Conservation (phyloP, 1,284 basidiomycete genomes). For the Ustilago bromivora region DNA sequence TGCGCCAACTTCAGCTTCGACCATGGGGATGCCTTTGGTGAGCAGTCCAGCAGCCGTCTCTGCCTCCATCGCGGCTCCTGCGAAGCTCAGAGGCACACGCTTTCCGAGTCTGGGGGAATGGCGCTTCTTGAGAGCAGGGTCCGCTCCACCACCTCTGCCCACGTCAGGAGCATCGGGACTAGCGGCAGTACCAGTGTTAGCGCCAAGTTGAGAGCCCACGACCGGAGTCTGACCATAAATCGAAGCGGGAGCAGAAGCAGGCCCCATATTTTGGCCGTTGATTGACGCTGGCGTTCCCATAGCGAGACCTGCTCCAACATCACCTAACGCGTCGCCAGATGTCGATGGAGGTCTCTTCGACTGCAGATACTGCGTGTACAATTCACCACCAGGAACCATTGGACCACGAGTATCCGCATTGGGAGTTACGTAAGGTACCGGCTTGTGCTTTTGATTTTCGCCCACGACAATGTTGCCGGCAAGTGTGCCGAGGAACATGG, state of each 20-base stretch:
- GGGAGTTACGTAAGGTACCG: conserved; percentile 34
- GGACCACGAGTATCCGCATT: conserved; percentile 28
- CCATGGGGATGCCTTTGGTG: not conserved
- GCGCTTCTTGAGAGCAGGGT: conserved; percentile 30
- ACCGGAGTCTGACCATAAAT: not conserved
- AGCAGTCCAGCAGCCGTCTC: not conserved
- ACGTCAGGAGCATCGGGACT: no score
- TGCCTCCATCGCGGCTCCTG: not conserved
- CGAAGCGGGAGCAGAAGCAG: not conserved
- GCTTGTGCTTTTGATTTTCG: conserved; percentile 31
- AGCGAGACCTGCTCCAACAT: not conserved
- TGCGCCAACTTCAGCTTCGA: conserved; percentile 2
- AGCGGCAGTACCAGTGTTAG: not conserved
- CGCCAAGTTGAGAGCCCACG: not conserved
- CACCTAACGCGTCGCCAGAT: not conserved
- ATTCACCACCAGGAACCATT: conserved; percentile 32
- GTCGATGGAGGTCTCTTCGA: conserved; percentile 11
- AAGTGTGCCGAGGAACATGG: conserved; percentile 38
- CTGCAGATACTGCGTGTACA: conserved; percentile 27
- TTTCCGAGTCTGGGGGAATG: not conserved
- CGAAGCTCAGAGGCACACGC: not conserved
- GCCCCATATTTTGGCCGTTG: not conserved
- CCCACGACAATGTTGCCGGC: conserved; percentile 11
- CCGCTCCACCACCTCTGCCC: not conserved
- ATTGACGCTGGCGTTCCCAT: not conserved